Evolutionary conservation across 2,329 filamentous ascomycete species (phyloP), one percentile per base, ranked within the genome.

Genomic region (Neodidymelliopsis sp.): DNA sequence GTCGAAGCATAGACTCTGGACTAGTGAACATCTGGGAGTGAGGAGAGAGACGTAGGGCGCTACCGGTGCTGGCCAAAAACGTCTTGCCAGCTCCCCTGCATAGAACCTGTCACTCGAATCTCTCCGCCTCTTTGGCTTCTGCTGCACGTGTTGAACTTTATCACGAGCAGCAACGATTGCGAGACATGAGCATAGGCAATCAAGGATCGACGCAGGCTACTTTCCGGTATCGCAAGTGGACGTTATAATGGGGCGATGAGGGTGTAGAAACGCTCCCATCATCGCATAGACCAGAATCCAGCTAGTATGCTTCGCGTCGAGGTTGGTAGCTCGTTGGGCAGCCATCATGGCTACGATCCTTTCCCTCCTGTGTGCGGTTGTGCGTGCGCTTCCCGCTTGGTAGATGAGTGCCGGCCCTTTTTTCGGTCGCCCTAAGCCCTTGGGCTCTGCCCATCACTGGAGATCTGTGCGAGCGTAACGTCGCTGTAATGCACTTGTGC

Each of bases 401-500:
- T 27, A 40, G 30, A 39, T 31, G 30, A 24, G 29, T 8, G n/a
- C 40, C 47, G 47, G 47, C 40, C 40, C 47, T 50, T 41, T 36
- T 22, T 36, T 45, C 47, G 47, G 47, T 40, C 18, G 35, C 16
- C n/a, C 31, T 46, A 51, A 46, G 42, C 31, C 36, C 42, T 46
- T 51, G 41, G 41, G 41, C 41, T 51, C 41, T 37, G 41, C 25
- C 30, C 20, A 39, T 33, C 25, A 12, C 20, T 41, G 27, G 27
- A 29, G 41, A 51, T 42, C 42, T 37, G 48, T 45, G 48, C 48
- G 29, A 20, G 34, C 20, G 39, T 24, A 42, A 38, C 37, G 23
- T 41, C 10, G 34, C 19, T 39, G 28, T 25, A 28, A 29, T 37
- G 23, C 15, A 19, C 30, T 22, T 36, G 19, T 16, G 19, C 6